phyloP scores from a whole-genome alignment of 352 stramenopile species.

The Pythium rhizo-oryzae region DNA sequence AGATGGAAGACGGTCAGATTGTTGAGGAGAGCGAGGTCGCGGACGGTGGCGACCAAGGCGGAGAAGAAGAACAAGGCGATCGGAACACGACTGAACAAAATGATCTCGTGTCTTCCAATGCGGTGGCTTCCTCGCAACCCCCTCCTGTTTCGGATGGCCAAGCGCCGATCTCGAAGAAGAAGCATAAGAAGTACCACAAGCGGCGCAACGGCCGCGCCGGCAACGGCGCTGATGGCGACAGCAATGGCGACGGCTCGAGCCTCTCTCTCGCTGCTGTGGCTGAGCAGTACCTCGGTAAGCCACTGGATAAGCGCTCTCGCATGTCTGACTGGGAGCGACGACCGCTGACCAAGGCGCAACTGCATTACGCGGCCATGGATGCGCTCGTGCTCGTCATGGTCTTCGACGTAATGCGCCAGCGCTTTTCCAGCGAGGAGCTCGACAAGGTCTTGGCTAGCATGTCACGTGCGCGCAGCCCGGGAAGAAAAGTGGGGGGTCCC shows the following conservation, averaged over 20 bases:
- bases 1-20: conserved; percentile 9
- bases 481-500: not conserved
- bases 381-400: conserved; percentile 68
- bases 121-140: not conserved
- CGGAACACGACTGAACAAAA: not conserved
- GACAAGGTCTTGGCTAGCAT: conserved; percentile 10
- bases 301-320: conserved; percentile 68
- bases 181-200: conserved; percentile 11
- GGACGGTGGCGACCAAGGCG: not conserved
- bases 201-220: conserved; percentile 20
- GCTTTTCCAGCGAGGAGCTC: conserved; percentile 34
- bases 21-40: conserved; percentile 1
- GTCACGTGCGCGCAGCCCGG: not conserved
- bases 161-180: not conserved
- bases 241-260: conserved; percentile 22
- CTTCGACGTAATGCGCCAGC: conserved; percentile 55
- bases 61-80: not conserved
- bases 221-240: not conserved
- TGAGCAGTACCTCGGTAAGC: conserved; percentile 56
- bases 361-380: conserved; percentile 76
- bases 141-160: too few species aligned
- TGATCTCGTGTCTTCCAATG: not conserved
- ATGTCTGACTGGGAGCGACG: conserved; percentile 82
- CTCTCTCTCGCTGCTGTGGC: conserved; percentile 56
- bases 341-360: conserved; percentile 62